Conservation (phyloP, 176 grass and related monocot genomes). For the Puya raimondii region DNA sequence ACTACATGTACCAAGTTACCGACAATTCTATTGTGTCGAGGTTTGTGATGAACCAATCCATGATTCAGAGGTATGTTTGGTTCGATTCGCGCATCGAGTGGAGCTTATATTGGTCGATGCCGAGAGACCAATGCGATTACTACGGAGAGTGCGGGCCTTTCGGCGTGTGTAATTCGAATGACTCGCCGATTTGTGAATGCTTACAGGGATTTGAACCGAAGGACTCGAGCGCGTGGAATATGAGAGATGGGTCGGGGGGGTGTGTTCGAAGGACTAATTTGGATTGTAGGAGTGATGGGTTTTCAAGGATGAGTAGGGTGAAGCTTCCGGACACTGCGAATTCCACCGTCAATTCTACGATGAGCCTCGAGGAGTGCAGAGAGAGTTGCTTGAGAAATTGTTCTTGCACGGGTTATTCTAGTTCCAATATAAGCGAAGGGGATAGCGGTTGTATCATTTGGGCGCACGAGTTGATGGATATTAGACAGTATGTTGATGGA, state of each 20-base stretch:
- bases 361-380: conserved; percentile 23
- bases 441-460: conserved; percentile 50
- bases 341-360: conserved; percentile 31
- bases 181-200: conserved; percentile 6
- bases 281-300: neutral
- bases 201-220: conserved; percentile 14
- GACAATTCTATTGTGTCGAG: neutral
- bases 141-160: conserved; percentile 10
- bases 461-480: conserved; percentile 11
- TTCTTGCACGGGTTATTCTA: conserved; percentile 38
- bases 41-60: neutral
- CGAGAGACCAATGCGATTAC: neutral
- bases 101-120: neutral
- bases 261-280: neutral
- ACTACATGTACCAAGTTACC: conserved; percentile 1
- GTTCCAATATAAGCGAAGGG: conserved; percentile 4
- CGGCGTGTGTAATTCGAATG: conserved; percentile 2
- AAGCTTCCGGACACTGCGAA: conserved; percentile 7
- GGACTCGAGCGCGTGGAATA: neutral
- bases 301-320: neutral
- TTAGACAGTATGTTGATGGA: neutral
- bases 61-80: conserved; percentile 11
- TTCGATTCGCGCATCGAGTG: neutral
- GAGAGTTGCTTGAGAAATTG: conserved; percentile 38
- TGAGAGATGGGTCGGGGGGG: conserved; percentile 10